These are phyloP conservation scores for Talaromyces thailandensis DNA, from an alignment of 495 filamentous ascomycete genomes.

Conservation along the genomic window DNA sequence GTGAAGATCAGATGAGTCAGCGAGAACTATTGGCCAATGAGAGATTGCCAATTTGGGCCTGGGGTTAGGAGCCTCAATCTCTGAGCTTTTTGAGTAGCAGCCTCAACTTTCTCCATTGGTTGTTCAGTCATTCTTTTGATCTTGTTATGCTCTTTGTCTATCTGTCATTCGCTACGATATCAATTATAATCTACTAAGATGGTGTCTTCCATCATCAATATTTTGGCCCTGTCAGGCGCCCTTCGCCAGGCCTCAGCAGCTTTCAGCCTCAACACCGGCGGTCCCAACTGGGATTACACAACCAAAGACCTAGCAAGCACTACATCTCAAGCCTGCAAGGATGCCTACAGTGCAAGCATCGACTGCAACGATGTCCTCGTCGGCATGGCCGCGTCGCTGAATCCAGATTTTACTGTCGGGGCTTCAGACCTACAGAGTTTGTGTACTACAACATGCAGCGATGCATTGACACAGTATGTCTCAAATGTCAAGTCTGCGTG, in stretches of 20 bases:
- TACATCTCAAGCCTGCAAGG: constrained; percentile 22
- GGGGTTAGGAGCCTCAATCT: neutral
- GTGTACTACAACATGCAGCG: constrained; percentile 19
- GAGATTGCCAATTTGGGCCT: no score
- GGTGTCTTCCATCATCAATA: constrained; percentile 7
- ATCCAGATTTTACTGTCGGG: constrained; percentile 2
- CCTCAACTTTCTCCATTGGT: neutral
- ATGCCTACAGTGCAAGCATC: constrained; percentile 22
- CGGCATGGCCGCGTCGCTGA: constrained; percentile 17
- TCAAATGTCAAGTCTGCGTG: constrained; percentile 18
- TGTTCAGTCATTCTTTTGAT: neutral
- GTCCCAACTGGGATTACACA: constrained; percentile 20
- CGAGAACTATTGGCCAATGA: neutral
- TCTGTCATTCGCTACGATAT: neutral
- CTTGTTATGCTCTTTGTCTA: neutral
- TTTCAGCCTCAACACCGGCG: constrained; percentile 18
- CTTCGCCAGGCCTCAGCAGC: constrained; percentile 9
- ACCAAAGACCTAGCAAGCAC: constrained; percentile 16
- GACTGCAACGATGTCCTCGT: constrained; percentile 19
- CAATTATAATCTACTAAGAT: neutral
- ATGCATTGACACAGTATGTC: constrained; percentile 19
- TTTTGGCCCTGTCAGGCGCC: constrained; percentile 12
- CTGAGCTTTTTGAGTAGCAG: neutral
- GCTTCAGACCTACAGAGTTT: constrained; percentile 15
- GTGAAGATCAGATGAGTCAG: neutral